phyloP scores from a whole-genome alignment of 2,329 filamentous ascomycete species.

The Trichophyton simii region DNA sequence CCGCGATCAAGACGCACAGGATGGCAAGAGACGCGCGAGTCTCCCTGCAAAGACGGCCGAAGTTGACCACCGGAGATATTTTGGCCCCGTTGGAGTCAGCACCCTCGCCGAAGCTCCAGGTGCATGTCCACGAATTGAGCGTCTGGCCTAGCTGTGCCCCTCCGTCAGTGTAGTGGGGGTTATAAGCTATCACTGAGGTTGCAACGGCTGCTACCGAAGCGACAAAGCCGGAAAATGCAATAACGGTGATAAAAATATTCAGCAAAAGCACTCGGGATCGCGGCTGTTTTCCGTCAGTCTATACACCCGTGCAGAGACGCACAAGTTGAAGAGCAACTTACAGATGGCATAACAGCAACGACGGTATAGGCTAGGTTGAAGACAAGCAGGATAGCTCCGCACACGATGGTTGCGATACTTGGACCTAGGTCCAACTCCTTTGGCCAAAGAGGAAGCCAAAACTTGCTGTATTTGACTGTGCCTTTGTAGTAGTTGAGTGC shows the following conservation, averaged over 20 bases:
- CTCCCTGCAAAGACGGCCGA: slow-evolving; percentile 27
- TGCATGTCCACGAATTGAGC: slow-evolving; percentile 32
- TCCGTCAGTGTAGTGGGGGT: slow-evolving; percentile 18
- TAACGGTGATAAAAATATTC: slow-evolving; percentile 23
- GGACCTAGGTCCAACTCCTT: slow-evolving; percentile 31
- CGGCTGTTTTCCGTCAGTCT: slow-evolving; percentile 17
- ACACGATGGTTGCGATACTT: slow-evolving; percentile 26
- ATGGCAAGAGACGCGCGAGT: slow-evolving; percentile 27
- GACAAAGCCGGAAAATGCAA: slow-evolving; percentile 26
- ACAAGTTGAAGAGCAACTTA: slow-evolving; percentile 14
- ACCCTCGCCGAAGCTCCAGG: slow-evolving; percentile 21
- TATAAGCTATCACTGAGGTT: slow-evolving; percentile 22
- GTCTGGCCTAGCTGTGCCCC: slow-evolving; percentile 24
- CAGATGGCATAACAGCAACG: slow-evolving; percentile 25
- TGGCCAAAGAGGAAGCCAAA: slow-evolving; percentile 31
- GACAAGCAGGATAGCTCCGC: slow-evolving; percentile 26
- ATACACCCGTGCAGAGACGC: neutral
- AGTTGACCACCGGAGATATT: slow-evolving; percentile 23
- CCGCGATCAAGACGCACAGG: slow-evolving; percentile 23
- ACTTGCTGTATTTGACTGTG: slow-evolving; percentile 24
- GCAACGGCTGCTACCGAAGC: slow-evolving; percentile 23
- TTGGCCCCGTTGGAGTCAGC: slow-evolving; percentile 10
- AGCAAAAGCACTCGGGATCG: slow-evolving; percentile 24
- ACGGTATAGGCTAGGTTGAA: slow-evolving; percentile 24
- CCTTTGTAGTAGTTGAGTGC: slow-evolving; percentile 28